Evolutionary conservation across 2,329 filamentous ascomycete genomes (phyloP), one percentile per base, ranked within the genome.

Genomic region (Colletotrichum tabaci): DNA sequence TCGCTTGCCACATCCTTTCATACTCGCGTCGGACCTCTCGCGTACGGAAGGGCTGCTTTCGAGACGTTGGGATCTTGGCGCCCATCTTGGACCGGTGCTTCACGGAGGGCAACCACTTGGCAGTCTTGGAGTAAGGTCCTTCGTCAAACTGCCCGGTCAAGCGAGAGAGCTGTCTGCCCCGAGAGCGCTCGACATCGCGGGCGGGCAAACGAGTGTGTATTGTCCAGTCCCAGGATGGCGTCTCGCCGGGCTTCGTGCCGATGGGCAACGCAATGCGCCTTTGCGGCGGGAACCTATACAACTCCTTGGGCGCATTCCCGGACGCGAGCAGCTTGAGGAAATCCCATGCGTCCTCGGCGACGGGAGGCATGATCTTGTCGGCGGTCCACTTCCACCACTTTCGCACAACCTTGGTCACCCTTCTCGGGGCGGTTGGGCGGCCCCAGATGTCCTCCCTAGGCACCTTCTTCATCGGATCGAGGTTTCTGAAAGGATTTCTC

Each of bases 301-400:
- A 79, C 4, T 73, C 71, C 58, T 76, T 75, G 2, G 77, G 77
- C 12, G 83, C 83, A 35, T 79, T 79, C 1, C 86, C 89, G 9
- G 75, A 73, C 3, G 83, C 83, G 46, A 92, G 74, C 30, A 79
- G 78, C n/a, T 79, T 79, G n/a, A 92, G 78, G 16, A 84, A 76
- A 16, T 90, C 83, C 89, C 89, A 92, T 76, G 91, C 88, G 21
- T 82, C 80, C 38, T 77, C 80, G 8, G 84, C 83, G 18, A 92
- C 69, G 0, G 90, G 90, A n/a, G 88, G 87, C 75, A 89, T 80
- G 8, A 90, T 73, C 70, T 85, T 87, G 15, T 83, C 77, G 0
- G 85, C 79, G 18, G 82, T 76, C 4, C 67, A 67, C 47, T 79
- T 83, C 86, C 88, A 92, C 80, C 85, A 87, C 26, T 79, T 82